These are phyloP conservation scores for Plenodomus biglobosus DNA, from an alignment of 2,329 filamentous ascomycete species.

Conservation along the genomic window DNA sequence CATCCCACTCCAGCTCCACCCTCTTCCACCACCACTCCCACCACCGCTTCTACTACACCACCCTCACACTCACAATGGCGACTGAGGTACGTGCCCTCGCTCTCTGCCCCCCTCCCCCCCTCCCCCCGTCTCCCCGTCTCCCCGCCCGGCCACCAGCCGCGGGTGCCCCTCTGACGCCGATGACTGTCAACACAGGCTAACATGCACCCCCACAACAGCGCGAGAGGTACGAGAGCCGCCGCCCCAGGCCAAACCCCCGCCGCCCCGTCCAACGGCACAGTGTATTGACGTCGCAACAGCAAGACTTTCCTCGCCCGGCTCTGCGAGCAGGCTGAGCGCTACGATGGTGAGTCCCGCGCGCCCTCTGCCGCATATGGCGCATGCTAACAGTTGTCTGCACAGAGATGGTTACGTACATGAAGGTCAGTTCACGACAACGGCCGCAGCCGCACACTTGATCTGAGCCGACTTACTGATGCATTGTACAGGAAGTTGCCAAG, in stretches of 20 bases:
- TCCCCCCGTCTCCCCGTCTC: slow-evolving; percentile 43
- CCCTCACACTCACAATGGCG: slow-evolving; percentile 53
- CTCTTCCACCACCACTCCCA: slow-evolving; percentile 16
- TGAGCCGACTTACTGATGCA: slow-evolving; percentile 37
- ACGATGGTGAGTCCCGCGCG: slow-evolving; percentile 71
- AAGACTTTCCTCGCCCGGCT: slow-evolving; percentile 99
- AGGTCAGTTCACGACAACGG: slow-evolving; percentile 60
- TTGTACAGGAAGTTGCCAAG: slow-evolving; percentile 84
- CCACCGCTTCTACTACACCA: slow-evolving; percentile 18
- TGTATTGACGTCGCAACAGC: slow-evolving; percentile 39
- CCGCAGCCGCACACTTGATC: not conserved
- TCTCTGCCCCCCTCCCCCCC: slow-evolving; percentile 42
- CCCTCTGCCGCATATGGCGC: slow-evolving; percentile 17
- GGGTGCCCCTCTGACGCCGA: slow-evolving; percentile 47
- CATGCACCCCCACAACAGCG: slow-evolving; percentile 44
- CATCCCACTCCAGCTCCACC: slow-evolving; percentile 16
- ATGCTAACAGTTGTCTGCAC: slow-evolving; percentile 40
- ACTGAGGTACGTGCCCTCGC: slow-evolving; percentile 60
- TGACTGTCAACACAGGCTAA: slow-evolving; percentile 43
- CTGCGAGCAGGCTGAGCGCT: slow-evolving; percentile 99
- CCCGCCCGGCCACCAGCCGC: slow-evolving; percentile 33
- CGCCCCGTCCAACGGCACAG: not conserved
- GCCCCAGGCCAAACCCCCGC: slow-evolving; percentile 11
- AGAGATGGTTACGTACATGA: slow-evolving; percentile 99
- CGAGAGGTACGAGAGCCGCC: slow-evolving; percentile 50